These are phyloP conservation scores for Hondaea fermentalgiana DNA, from an alignment of 108 stramenopile species.

Conservation along the genomic window DNA sequence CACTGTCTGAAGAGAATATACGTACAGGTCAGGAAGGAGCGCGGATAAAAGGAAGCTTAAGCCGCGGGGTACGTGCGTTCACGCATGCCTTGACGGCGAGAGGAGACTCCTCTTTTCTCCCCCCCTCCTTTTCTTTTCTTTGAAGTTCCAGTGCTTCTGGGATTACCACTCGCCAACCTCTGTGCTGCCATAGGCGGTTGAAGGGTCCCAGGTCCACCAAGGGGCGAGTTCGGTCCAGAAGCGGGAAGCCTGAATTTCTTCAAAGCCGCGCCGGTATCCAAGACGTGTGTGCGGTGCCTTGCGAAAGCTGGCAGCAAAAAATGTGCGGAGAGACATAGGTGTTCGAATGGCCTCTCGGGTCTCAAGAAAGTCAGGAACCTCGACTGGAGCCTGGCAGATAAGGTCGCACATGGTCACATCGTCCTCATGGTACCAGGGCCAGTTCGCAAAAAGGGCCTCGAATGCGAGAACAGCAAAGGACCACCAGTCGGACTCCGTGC, in stretches of 20 bases:
- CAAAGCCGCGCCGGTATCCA: neutral
- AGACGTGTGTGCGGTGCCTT: neutral
- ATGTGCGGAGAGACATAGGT: neutral
- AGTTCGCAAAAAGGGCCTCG: neutral
- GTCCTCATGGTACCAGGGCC: neutral
- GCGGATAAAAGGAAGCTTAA: no score
- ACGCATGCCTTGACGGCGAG: no score
- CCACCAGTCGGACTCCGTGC: conserved; percentile 16
- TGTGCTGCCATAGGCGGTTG: neutral
- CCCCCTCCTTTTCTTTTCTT: no score
- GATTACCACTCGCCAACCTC: neutral
- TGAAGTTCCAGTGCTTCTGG: no score
- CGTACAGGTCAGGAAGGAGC: no score
- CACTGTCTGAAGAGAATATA: no score
- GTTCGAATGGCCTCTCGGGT: neutral
- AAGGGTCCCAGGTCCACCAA: neutral
- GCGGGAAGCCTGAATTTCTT: neutral
- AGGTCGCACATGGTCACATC: neutral
- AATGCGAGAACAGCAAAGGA: neutral
- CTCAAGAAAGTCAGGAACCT: neutral
- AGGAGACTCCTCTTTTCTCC: no score
- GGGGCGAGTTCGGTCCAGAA: neutral
- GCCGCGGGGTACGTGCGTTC: no score
- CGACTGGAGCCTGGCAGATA: neutral
- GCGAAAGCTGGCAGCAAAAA: neutral